Evolutionary conservation across 2,329 filamentous ascomycete genomes (phyloP), one percentile per base, ranked within the genome.

Genomic region (Trichoderma brevicompactum): DNA sequence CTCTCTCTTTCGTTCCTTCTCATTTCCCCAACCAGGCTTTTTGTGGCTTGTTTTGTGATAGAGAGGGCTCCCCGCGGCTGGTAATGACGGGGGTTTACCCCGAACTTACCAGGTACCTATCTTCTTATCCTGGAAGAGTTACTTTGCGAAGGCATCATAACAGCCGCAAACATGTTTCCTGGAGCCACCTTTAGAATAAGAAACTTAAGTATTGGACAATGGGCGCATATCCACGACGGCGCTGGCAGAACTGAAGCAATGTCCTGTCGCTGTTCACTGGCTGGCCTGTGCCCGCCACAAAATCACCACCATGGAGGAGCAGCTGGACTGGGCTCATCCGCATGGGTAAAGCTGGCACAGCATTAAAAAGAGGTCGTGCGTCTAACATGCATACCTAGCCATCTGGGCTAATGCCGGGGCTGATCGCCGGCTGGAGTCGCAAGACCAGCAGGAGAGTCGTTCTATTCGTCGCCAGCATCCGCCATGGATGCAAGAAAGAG

Each of bases 361-460:
- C 59, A 34, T 46, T n/a, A 36, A 38, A 54, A 50, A n/a, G 46
- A 53, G 46, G 2, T 61, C 7, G 46, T 17, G 40, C 40, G 28
- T 54, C 59, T 44, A 62, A 62, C 59, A 46, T 54, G 59, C 59
- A 62, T 62, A n/a, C 23, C 49, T 54, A 44, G 49, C 59, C 59
- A 36, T 54, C 28, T 54, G 17, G 59, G 49, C 59, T 53, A 44
- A 62, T 53, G 28, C 49, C 49, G 59, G 49, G 48, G 40, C n/a
- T 44, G 28, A 53, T 54, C 12, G 40, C 38, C 59, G 28, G 49
- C 28, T 32, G 17, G 28, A 62, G 46, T 61, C 52, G 58, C 38
- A 28, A 52, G 43, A 12, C 36, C 46, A 53, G 59, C 36, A 54
- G 40, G 43, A 44, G 59, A 46, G 48, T 23, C 48, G 13, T 60